Percentiles rank a stretch among this genome's conserved stretches.
phyloP scores from a whole-genome alignment of 208 protist species.

The Crithidia expoeki region DNA sequence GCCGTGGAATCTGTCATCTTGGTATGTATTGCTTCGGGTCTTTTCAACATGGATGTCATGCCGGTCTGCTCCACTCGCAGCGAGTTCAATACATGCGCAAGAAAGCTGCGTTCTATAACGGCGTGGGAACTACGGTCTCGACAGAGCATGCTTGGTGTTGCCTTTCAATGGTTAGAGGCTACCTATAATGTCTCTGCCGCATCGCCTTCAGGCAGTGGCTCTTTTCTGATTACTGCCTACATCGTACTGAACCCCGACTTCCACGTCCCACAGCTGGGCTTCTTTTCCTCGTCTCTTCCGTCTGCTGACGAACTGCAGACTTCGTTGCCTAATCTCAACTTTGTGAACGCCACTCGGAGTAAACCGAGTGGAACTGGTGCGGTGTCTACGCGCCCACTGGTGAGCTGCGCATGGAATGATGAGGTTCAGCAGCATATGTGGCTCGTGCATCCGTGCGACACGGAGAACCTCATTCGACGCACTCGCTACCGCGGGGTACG shows the following conservation, averaged over 20 bases:
- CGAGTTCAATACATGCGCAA: slow-evolving; percentile 5
- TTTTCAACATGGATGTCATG: slow-evolving; percentile 4
- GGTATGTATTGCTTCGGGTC: no score
- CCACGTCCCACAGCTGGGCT: slow-evolving; percentile 47
- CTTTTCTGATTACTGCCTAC: slow-evolving; percentile 14
- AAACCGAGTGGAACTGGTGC: not conserved
- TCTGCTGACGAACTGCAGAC: slow-evolving; percentile 22
- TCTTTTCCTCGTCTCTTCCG: slow-evolving; percentile 30
- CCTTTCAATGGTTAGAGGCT: slow-evolving; percentile 23
- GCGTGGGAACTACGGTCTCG: slow-evolving; percentile 21
- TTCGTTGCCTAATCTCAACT: slow-evolving; percentile 32
- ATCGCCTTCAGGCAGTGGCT: not conserved
- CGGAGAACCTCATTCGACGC: slow-evolving; percentile 37
- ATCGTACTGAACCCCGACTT: slow-evolving; percentile 27
- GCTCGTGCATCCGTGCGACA: slow-evolving; percentile 68
- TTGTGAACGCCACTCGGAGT: not conserved
- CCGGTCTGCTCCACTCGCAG: slow-evolving; percentile 10
- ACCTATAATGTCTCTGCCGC: slow-evolving; percentile 1
- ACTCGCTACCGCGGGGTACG: slow-evolving; percentile 21
- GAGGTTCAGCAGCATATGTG: slow-evolving; percentile 53
- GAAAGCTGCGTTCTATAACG: not conserved
- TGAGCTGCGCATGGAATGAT: slow-evolving; percentile 47
- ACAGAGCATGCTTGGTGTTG: not conserved
- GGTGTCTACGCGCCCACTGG: slow-evolving; percentile 17
- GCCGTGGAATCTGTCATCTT: no score